A percentile compares a stretch with the other conserved stretches of the same genome.
Evolutionary conservation across 2,329 filamentous ascomycete genomes (phyloP).

Genomic region (Penicillium oxalicum): DNA sequence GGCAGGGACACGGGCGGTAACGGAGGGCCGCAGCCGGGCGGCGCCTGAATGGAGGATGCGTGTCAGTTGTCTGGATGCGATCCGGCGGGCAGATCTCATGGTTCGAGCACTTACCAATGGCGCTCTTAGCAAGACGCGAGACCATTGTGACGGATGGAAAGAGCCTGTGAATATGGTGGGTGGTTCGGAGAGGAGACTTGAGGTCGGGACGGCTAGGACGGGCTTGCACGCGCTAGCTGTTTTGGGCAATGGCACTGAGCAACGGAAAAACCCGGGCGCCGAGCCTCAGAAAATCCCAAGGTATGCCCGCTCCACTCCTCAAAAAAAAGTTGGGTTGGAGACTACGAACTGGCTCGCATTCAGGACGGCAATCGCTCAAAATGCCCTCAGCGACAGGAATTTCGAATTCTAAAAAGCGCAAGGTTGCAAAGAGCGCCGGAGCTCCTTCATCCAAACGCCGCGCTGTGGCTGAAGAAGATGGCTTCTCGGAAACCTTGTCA

Average conservation of each 20-base stretch:
- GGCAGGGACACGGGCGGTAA: slow-evolving; percentile 71
- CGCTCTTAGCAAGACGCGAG: slow-evolving; percentile 93
- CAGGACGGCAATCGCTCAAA: slow-evolving; percentile 3
- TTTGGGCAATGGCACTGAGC: slow-evolving; percentile 19
- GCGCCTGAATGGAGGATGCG: slow-evolving; percentile 58
- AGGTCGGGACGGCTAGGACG: slow-evolving; percentile 37
- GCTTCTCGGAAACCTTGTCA: slow-evolving; percentile 51
- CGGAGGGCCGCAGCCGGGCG: slow-evolving; percentile 77
- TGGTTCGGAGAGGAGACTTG: slow-evolving; percentile 38
- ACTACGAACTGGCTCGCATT: slow-evolving; percentile 10
- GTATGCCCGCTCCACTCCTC: not conserved
- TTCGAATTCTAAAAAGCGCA: slow-evolving; percentile 36
- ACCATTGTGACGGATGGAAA: slow-evolving; percentile 73
- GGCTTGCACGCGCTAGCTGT: slow-evolving; percentile 32
- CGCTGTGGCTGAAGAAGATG: slow-evolving; percentile 45
- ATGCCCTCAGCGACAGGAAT: slow-evolving; percentile 27
- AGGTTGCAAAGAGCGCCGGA: slow-evolving; percentile 30
- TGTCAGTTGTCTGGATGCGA: slow-evolving; percentile 22
- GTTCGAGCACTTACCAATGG: slow-evolving; percentile 67
- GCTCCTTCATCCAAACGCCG: slow-evolving; percentile 39
- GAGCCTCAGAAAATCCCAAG: slow-evolving; percentile 25
- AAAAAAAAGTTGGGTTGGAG: slow-evolving; percentile 17
- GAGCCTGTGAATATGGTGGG: slow-evolving; percentile 45
- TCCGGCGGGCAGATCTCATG: slow-evolving; percentile 13
- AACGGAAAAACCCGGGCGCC: slow-evolving; percentile 31